A percentile compares a stretch with the other conserved stretches of the same genome.
These are phyloP conservation scores for Castanospermum australe DNA, from an alignment of 306 rosid species.

Conservation along the genomic window DNA sequence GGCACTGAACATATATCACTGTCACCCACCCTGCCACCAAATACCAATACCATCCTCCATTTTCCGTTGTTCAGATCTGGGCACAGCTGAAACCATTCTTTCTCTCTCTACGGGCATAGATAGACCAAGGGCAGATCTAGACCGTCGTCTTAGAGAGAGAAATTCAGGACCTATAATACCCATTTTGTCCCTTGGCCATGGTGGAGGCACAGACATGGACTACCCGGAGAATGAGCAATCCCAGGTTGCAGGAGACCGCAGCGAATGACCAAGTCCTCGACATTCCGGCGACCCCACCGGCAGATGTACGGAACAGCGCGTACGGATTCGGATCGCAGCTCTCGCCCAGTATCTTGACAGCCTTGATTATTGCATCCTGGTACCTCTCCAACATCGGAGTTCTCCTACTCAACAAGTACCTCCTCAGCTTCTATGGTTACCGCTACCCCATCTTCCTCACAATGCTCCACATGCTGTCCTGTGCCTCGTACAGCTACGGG, in stretches of 20 bases:
- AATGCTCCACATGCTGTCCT: conserved; percentile 92
- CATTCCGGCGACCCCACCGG: conserved; percentile 70
- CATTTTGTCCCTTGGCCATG: conserved; percentile 40
- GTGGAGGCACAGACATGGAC: conserved; percentile 95
- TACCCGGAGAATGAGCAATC: conserved; percentile 90
- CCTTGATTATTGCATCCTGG: conserved; percentile 69
- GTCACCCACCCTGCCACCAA: neutral
- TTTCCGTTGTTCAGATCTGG: conserved; percentile 8
- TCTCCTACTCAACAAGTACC: conserved; percentile 87
- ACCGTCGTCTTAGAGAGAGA: conserved; percentile 4
- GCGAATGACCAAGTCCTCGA: conserved; percentile 58
- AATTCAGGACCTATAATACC: neutral
- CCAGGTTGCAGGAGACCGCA: conserved; percentile 44
- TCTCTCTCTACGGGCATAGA: neutral
- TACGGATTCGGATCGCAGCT: conserved; percentile 26
- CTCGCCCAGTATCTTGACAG: conserved; percentile 48
- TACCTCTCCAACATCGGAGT: conserved; percentile 91
- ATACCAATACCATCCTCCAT: neutral
- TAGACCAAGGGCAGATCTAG: too few species aligned
- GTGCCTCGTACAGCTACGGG: conserved; percentile 64
- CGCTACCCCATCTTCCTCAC: conserved; percentile 91
- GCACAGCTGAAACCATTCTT: neutral
- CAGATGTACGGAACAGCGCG: conserved; percentile 49
- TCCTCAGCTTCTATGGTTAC: conserved; percentile 81
- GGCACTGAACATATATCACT: neutral